Base-by-base conservation (phyloP, 495 filamentous ascomycete species). In the Neurospora tetrasperma region DNA sequence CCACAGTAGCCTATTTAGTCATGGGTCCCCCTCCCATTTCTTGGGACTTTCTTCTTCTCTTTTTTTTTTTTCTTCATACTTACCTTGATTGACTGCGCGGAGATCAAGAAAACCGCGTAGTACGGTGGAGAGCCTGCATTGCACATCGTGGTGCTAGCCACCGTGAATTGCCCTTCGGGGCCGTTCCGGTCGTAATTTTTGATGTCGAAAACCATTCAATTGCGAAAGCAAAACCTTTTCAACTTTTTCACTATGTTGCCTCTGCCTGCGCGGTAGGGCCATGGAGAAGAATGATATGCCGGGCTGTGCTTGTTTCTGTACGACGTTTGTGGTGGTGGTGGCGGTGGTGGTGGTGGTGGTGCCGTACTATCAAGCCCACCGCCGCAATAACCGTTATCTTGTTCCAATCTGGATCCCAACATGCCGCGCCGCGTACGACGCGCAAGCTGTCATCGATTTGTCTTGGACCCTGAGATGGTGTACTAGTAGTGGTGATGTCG, bases 111-210 rank as follows among this genome's bases (percentile, higher is more conserved):
- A 31, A 71, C 74, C 70, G 71, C 31, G 73, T 35, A 72, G 70
- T 73, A 79, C 70, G 46, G 71, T 42, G 77, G 74, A 70, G 72
- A 76, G 75, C 80, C 79, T 80, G 76, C 80, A 82, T 82, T 81
- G 79, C 79, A 80, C 80, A 77, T 76, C 79, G 80, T 74, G 80
- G 80, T 73, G 78, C 74, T 74, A n/a, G 62, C 75, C 54, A 59
- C 44, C 68, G 68, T 80, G 72, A 74, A 81, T 80, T 82, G 79
- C 78, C 79, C 79, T 81, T 81, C 79, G 80, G 80, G 80, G 77
- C 78, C 80, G 79, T 81, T 74, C 72, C 73, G 77, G 78, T 78
- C 76, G 75, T 42, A 82, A 82, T 82, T 82, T 82, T 82, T 80
- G 79, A 73, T 80, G 48, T 73, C 73, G 35, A 38, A 62, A 39